These are phyloP conservation scores for Tetrahymena borealis DNA, from an alignment of 73 alveolate species.

Conservation along the genomic window DNA sequence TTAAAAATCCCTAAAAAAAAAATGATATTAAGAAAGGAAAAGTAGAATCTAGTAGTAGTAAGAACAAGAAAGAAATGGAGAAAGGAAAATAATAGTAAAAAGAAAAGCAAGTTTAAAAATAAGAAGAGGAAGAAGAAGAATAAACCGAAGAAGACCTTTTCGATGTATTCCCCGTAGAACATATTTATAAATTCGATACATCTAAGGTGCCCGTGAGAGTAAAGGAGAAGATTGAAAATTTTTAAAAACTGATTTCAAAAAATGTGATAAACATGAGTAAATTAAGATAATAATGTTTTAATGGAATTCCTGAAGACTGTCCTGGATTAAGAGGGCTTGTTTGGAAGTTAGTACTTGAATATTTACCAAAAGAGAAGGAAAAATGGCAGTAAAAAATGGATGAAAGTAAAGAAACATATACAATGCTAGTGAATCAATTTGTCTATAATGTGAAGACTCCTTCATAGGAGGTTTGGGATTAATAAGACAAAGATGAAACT, in stretches of 20 bases:
- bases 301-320: conserved; percentile 84
- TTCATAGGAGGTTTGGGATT: conserved; percentile 3
- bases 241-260: neutral
- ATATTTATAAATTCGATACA: neutral
- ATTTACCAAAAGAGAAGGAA: conserved; percentile 77
- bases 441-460: neutral
- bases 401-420: conserved; percentile 51
- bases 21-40: neutral
- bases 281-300: conserved; percentile 1
- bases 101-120: neutral
- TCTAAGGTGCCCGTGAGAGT: neutral
- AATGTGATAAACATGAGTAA: neutral
- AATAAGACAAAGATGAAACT: neutral
- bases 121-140: neutral
- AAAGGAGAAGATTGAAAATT: neutral
- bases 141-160: neutral
- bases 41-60: neutral
- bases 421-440: conserved; percentile 58
- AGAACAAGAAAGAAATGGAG: too few relatives aligned
- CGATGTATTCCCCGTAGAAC: neutral
- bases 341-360: conserved; percentile 88
- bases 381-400: conserved; percentile 68
- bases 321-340: conserved; percentile 75
- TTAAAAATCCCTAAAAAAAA: neutral
- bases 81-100: neutral